Conservation (phyloP, 2,329 filamentous ascomycete genomes). For the Cercospora canescens region DNA sequence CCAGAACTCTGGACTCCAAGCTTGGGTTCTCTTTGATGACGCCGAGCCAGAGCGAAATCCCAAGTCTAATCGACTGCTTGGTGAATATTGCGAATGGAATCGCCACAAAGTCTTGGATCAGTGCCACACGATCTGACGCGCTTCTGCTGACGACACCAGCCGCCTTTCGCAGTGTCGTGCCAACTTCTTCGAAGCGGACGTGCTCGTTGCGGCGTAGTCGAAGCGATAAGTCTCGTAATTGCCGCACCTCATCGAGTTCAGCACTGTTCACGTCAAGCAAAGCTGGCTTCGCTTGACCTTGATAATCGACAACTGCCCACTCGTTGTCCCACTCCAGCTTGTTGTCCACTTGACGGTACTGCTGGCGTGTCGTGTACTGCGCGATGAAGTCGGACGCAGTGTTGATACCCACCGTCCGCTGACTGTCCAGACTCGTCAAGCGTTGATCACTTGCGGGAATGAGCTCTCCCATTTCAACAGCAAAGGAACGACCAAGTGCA, state of each 20-base stretch:
- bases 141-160: slow-evolving; percentile 83
- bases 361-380: slow-evolving; percentile 94
- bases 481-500: slow-evolving; percentile 89
- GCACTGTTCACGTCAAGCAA: slow-evolving; percentile 13
- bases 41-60: slow-evolving; percentile 92
- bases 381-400: slow-evolving; percentile 94
- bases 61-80: slow-evolving; percentile 92
- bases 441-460: slow-evolving; percentile 86
- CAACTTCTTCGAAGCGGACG: slow-evolving; percentile 71
- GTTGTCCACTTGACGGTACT: slow-evolving; percentile 85
- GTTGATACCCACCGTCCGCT: slow-evolving; percentile 75
- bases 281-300: slow-evolving; percentile 23
- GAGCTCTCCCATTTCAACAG: slow-evolving; percentile 83
- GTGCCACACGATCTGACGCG: slow-evolving; percentile 70
- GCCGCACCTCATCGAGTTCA: slow-evolving; percentile 51
- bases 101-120: slow-evolving; percentile 83
- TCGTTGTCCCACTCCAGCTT: slow-evolving; percentile 30
- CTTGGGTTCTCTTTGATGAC: slow-evolving; percentile 94
- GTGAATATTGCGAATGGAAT: slow-evolving; percentile 93
- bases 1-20: slow-evolving; percentile 81
- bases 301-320: slow-evolving; percentile 34
- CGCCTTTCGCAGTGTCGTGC: slow-evolving; percentile 79
- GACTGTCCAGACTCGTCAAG: slow-evolving; percentile 75
- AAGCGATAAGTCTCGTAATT: slow-evolving; percentile 71
- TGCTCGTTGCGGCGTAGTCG: slow-evolving; percentile 68